phyloP scores from a whole-genome alignment of 257 asterid genomes.

The Linaria vulgaris region DNA sequence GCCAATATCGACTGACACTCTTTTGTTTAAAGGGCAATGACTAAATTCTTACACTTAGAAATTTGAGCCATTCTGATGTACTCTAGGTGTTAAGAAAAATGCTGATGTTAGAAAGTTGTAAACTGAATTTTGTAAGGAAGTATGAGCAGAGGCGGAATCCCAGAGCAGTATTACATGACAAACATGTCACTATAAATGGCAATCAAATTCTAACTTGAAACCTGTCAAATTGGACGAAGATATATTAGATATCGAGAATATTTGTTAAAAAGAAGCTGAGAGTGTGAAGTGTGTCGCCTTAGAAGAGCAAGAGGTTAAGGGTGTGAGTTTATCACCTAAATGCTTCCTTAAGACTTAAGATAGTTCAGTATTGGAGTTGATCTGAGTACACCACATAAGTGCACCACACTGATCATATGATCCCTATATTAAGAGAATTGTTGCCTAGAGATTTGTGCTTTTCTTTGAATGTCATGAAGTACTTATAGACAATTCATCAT shows the following conservation, averaged over 20 bases:
- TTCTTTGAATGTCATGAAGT: neutral
- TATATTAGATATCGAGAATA: too few species aligned
- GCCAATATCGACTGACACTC: too few species aligned
- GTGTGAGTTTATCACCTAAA: too few species aligned
- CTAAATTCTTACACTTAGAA: conserved; percentile 10
- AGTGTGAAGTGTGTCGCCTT: neutral
- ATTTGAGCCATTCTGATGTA: neutral
- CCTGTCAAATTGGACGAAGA: neutral
- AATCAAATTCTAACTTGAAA: too few species aligned
- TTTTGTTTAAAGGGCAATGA: conserved; percentile 2
- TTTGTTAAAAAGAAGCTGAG: too few species aligned
- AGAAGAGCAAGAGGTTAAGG: neutral
- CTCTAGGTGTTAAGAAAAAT: too few species aligned
- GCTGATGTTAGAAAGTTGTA: conserved; percentile 9
- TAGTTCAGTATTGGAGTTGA: conserved; percentile 1
- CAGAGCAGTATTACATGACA: neutral
- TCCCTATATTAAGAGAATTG: neutral
- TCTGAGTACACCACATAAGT: conserved; percentile 4
- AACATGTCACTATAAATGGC: neutral
- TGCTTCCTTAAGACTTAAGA: neutral
- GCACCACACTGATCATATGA: too few species aligned
- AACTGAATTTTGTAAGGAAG: neutral
- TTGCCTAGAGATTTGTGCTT: neutral
- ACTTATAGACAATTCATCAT: conserved; percentile 1
- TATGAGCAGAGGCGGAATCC: conserved; percentile 5